phyloP scores from a whole-genome alignment of 1,139 yeast species.

The Suhomyces bokatorum region DNA sequence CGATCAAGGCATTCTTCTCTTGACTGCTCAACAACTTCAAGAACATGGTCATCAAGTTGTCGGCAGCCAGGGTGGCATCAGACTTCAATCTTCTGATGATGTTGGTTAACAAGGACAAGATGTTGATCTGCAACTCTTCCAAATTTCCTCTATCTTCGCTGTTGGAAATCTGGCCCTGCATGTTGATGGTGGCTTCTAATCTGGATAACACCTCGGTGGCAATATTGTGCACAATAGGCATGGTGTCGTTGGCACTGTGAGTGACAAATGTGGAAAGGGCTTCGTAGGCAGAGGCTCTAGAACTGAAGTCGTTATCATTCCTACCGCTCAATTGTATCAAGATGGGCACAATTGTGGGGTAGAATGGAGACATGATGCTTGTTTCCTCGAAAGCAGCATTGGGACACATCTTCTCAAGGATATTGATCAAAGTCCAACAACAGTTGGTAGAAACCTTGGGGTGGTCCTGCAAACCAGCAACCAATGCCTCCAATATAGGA shows the following conservation, averaged over 20 bases:
- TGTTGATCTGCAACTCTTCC: slow-evolving; percentile 87
- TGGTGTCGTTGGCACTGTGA: slow-evolving; percentile 69
- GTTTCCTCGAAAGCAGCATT: slow-evolving; percentile 56
- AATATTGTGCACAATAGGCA: slow-evolving; percentile 66
- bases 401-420: slow-evolving; percentile 76
- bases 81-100: slow-evolving; percentile 80
- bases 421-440: slow-evolving; percentile 94
- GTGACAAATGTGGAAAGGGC: slow-evolving; percentile 82
- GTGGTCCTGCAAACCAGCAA: slow-evolving; percentile 80
- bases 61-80: slow-evolving; percentile 70
- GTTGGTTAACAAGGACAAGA: slow-evolving; percentile 82
- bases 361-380: slow-evolving; percentile 73
- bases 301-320: slow-evolving; percentile 76
- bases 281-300: slow-evolving; percentile 96
- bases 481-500: slow-evolving; percentile 67
- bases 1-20: slow-evolving; percentile 74
- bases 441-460: slow-evolving; percentile 93
- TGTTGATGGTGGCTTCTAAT: slow-evolving; percentile 61
- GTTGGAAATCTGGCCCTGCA: slow-evolving; percentile 54
- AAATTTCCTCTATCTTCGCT: slow-evolving; percentile 74
- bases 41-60: slow-evolving; percentile 80
- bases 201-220: slow-evolving; percentile 75
- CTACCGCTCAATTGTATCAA: slow-evolving; percentile 69
- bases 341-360: slow-evolving; percentile 65
- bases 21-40: slow-evolving; percentile 63